Evolutionary conservation across 2,329 filamentous ascomycete genomes (phyloP).

Genomic region (Aspergillus persii): DNA sequence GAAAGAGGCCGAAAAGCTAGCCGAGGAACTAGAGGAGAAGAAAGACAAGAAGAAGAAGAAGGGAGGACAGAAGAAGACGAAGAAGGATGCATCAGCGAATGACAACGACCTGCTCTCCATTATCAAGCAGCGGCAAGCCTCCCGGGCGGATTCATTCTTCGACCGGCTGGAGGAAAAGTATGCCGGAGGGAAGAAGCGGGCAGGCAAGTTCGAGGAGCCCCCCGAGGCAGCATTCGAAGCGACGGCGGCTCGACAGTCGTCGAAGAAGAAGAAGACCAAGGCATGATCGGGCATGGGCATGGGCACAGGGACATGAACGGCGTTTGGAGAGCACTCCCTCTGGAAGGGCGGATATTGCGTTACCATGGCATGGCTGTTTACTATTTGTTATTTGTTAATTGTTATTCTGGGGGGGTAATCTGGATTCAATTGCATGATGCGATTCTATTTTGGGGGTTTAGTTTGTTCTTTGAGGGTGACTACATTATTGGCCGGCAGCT

Average conservation of each 20-base stretch:
- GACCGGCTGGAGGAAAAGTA: constrained; percentile 78
- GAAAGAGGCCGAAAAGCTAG: constrained; percentile 70
- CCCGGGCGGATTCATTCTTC: constrained; percentile 62
- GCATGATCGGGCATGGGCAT: background rate
- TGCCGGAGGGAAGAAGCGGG: constrained; percentile 46
- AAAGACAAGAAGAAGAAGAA: constrained; percentile 43
- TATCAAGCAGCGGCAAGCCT: constrained; percentile 69
- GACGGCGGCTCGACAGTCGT: constrained; percentile 38
- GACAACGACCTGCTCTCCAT: constrained; percentile 62
- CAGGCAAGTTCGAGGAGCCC: constrained; percentile 50
- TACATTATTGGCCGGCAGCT: background rate
- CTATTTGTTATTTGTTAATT: no score
- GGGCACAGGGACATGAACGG: background rate
- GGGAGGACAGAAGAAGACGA: constrained; percentile 8
- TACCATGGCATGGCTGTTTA: background rate
- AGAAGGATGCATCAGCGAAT: constrained; percentile 30
- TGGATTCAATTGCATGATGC: background rate
- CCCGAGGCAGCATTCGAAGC: constrained; percentile 62
- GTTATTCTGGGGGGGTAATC: background rate
- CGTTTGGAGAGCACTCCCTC: background rate
- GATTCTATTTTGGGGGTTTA: background rate
- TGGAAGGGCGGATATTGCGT: background rate
- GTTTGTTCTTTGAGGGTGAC: background rate
- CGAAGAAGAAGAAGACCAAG: constrained; percentile 32
- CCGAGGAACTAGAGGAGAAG: constrained; percentile 71